phyloP scores from a whole-genome alignment of 208 protist species.

The Leishmania martiniquensis region DNA sequence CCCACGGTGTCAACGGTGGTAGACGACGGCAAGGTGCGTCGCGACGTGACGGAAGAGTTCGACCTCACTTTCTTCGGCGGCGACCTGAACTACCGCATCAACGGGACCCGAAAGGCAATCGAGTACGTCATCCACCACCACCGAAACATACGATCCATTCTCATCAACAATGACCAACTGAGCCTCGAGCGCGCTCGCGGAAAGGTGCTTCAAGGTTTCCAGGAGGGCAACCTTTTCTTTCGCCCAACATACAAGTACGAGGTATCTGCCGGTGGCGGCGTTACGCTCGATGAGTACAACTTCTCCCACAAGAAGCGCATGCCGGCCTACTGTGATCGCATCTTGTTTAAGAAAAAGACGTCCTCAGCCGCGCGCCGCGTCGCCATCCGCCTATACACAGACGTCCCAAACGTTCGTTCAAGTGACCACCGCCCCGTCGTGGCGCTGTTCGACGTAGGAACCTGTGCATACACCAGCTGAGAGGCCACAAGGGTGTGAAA shows the following conservation, averaged over 20 bases:
- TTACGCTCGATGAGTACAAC: constrained; percentile 65
- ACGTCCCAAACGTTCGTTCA: constrained; percentile 74
- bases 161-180: constrained; percentile 93
- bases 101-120: constrained; percentile 82
- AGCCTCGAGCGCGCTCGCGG: constrained; percentile 80
- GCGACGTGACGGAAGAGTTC: constrained; percentile 90
- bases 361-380: constrained; percentile 40
- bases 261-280: constrained; percentile 23
- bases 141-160: constrained; percentile 67
- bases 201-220: constrained; percentile 81
- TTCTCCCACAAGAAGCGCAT: constrained; percentile 72
- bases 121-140: constrained; percentile 74
- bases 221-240: constrained; percentile 89
- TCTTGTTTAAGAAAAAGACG: constrained; percentile 71
- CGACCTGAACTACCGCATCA: constrained; percentile 96
- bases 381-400: constrained; percentile 75
- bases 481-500: neutral
- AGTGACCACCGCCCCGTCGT: constrained; percentile 90
- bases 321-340: constrained; percentile 88
- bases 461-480: constrained; percentile 26
- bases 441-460: constrained; percentile 77
- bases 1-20: constrained; percentile 14
- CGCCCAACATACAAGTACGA: constrained; percentile 95
- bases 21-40: constrained; percentile 2
- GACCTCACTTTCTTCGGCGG: constrained; percentile 94